A percentile compares a stretch with the other conserved stretches of the same genome.
These are phyloP conservation scores for Nematocida sp. DNA, from an alignment of 371 early-diverging fungal genomes.

Conservation along the genomic window DNA sequence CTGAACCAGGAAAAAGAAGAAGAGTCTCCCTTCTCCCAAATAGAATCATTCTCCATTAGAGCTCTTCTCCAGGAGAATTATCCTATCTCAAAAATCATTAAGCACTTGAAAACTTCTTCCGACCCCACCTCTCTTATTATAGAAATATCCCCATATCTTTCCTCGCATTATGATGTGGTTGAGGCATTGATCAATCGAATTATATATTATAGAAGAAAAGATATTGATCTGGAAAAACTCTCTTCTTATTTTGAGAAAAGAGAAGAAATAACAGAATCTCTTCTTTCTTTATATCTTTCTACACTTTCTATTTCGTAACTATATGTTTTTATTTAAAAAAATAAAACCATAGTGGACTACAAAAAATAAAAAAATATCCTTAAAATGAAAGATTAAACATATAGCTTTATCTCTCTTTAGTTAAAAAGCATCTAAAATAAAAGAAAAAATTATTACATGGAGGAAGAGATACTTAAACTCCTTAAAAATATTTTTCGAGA, in stretches of 20 bases:
- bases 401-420: no score
- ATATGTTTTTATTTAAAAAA: no score
- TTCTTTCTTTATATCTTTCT: conserved; percentile 30
- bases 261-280: conserved; percentile 22
- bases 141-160: conserved; percentile 7
- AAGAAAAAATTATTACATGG: background rate
- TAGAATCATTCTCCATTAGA: background rate
- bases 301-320: conserved; percentile 32
- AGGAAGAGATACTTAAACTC: conserved; percentile 2
- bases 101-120: conserved; percentile 18
- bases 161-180: conserved; percentile 15
- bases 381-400: no score
- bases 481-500: conserved; percentile 41
- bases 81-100: conserved; percentile 40
- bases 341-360: no score
- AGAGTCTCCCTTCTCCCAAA: no score
- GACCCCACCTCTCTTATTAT: conserved; percentile 19
- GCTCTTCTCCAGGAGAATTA: conserved; percentile 38
- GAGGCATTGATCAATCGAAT: conserved; percentile 38
- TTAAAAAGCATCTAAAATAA: no score
- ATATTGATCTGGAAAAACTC: conserved; percentile 8
- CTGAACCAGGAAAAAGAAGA: no score
- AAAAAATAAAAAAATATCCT: no score
- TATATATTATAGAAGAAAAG: conserved; percentile 40
- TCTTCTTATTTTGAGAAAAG: background rate